Evolutionary conservation across 192 early-diverging fungal species (phyloP).

Genomic region (Geranomyces michiganensis): DNA sequence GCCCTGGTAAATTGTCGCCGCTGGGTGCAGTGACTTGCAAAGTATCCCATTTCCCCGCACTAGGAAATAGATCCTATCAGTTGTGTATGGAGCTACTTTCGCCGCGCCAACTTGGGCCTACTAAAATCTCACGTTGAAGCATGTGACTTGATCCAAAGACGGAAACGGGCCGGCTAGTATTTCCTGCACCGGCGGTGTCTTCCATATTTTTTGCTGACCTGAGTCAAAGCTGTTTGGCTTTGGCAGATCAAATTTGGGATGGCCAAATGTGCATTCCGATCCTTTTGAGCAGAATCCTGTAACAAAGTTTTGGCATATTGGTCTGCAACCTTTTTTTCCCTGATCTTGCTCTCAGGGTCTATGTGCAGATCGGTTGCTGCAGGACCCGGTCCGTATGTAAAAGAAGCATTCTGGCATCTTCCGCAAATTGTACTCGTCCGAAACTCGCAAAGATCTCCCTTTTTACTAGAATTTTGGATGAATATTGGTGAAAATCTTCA

Average conservation of each 20-base stretch:
- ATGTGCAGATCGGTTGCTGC: constrained; percentile 92
- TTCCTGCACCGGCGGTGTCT: constrained; percentile 26
- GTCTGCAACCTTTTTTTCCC: constrained; percentile 91
- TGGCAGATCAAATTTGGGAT: constrained; percentile 86
- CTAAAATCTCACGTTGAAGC: constrained; percentile 39
- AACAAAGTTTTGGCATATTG: constrained; percentile 85
- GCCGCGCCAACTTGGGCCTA: constrained; percentile 38
- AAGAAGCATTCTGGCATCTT: constrained; percentile 99
- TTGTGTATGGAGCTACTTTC: constrained; percentile 6
- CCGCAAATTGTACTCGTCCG: constrained; percentile 95
- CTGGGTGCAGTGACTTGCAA: constrained; percentile 78
- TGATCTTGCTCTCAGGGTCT: constrained; percentile 85
- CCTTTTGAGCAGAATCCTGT: constrained; percentile 97
- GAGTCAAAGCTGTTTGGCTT: constrained; percentile 19
- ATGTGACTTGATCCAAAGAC: constrained; percentile 29
- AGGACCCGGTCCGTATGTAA: constrained; percentile 83
- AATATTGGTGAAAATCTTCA: no score
- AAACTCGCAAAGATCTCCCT: constrained; percentile 97
- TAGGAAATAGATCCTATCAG: constrained; percentile 37
- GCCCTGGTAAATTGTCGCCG: constrained; percentile 2
- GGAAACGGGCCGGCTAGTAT: constrained; percentile 17
- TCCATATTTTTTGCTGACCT: no score
- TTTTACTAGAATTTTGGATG: no score
- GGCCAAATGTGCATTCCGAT: constrained; percentile 84
- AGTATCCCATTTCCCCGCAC: constrained; percentile 83